Evolutionary conservation across 1,139 yeast species (phyloP).

Genomic region (Arxiozyma heterogenica): DNA sequence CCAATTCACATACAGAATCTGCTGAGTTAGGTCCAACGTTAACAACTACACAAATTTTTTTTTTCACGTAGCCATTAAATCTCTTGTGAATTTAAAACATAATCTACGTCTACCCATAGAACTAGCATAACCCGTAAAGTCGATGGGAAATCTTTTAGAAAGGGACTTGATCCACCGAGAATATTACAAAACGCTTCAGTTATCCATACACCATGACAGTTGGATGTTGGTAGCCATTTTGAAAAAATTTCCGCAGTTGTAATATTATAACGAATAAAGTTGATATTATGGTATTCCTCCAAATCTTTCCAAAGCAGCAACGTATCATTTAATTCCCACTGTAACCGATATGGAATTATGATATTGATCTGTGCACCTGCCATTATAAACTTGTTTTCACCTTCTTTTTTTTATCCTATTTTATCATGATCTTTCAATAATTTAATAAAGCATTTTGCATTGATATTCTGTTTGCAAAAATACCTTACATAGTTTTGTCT

Average conservation of each 20-base stretch:
- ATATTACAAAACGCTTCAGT: slow-evolving; percentile 51
- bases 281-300: slow-evolving; percentile 17
- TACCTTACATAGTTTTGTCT: too few species aligned
- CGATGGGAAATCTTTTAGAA: slow-evolving; percentile 45
- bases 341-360: slow-evolving; percentile 9
- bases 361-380: slow-evolving; percentile 2
- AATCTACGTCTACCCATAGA: slow-evolving; percentile 66
- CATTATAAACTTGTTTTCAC: neutral
- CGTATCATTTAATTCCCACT: slow-evolving; percentile 10
- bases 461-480: too few species aligned
- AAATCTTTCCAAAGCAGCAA: slow-evolving; percentile 19
- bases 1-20: slow-evolving; percentile 68
- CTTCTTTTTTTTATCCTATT: neutral
- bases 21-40: slow-evolving; percentile 61
- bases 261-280: slow-evolving; percentile 23
- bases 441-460: neutral
- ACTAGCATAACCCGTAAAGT: slow-evolving; percentile 48
- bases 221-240: slow-evolving; percentile 22
- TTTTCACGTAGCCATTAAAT: slow-evolving; percentile 27
- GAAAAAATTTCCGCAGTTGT: slow-evolving; percentile 19
- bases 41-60: slow-evolving; percentile 46
- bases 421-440: neutral
- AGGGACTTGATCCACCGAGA: slow-evolving; percentile 42
- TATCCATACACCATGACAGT: slow-evolving; percentile 51
- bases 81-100: slow-evolving; percentile 38